A percentile compares a stretch with the other conserved stretches of the same genome.
phyloP scores from a whole-genome alignment of 2,329 filamentous ascomycete genomes.

The Achaetomium macrosporum region DNA sequence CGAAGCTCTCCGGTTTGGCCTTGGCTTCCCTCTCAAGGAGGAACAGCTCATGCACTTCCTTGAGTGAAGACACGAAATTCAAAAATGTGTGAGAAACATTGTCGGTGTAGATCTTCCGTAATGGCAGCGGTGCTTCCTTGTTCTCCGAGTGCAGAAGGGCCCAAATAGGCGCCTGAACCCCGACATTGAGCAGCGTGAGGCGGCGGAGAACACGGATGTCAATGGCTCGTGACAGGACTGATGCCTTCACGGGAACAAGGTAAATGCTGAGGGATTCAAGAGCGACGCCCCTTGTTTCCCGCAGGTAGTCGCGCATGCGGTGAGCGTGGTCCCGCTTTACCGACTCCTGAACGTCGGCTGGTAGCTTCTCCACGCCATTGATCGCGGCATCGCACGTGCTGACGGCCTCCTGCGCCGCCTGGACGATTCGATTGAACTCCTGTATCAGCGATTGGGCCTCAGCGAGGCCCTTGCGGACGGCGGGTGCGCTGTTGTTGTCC shows the following conservation, averaged over 20 bases:
- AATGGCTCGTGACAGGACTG: conserved; percentile 49
- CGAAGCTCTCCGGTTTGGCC: conserved; percentile 48
- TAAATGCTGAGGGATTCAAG: conserved; percentile 51
- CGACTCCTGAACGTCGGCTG: background rate
- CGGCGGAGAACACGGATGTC: conserved; percentile 51
- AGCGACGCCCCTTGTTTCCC: conserved; percentile 51
- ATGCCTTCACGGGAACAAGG: conserved; percentile 55
- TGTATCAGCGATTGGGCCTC: conserved; percentile 29
- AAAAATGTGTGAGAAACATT: conserved; percentile 53
- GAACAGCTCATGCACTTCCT: conserved; percentile 52
- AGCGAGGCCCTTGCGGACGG: conserved; percentile 18
- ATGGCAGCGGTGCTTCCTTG: conserved; percentile 41
- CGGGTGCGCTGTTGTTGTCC: conserved; percentile 20
- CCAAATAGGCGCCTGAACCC: conserved; percentile 57
- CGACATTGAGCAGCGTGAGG: conserved; percentile 58
- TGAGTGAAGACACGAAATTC: conserved; percentile 46
- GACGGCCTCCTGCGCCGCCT: conserved; percentile 33
- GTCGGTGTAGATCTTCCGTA: conserved; percentile 58
- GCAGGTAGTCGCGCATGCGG: conserved; percentile 47
- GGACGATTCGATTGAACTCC: conserved; percentile 29
- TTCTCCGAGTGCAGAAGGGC: conserved; percentile 50
- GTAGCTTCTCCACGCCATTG: conserved; percentile 28
- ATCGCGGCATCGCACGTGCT: conserved; percentile 34
- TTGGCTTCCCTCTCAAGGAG: conserved; percentile 50
- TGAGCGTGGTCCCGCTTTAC: conserved; percentile 22